phyloP scores from a whole-genome alignment of 2,329 filamentous ascomycete species.

The Colletotrichum magnum region DNA sequence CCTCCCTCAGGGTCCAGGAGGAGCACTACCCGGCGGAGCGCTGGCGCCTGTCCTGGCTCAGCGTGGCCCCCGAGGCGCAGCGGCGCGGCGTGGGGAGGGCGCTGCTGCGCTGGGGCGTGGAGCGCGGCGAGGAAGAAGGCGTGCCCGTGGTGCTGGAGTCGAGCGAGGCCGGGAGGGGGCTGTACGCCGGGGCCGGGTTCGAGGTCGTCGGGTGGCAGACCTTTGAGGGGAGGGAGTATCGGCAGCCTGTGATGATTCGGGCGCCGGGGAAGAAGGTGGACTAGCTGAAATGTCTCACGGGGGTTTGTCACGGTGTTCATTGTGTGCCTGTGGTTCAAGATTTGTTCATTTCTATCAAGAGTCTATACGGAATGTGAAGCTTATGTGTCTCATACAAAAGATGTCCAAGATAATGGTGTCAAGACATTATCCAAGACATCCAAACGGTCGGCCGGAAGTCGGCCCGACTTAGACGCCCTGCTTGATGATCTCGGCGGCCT shows the following conservation, averaged over 20 bases:
- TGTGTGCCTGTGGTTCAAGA: no score
- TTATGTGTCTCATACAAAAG: no score
- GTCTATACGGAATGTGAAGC: no score
- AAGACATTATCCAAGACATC: no score
- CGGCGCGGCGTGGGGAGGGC: neutral
- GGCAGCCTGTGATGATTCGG: slow-evolving; percentile 14
- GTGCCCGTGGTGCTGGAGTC: slow-evolving; percentile 5
- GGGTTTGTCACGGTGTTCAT: no score
- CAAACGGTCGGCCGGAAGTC: no score
- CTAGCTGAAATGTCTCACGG: neutral
- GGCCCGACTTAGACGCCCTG: neutral
- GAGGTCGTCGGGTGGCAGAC: neutral
- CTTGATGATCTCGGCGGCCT: slow-evolving; percentile 28
- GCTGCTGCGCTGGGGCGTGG: slow-evolving; percentile 5
- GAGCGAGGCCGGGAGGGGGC: neutral
- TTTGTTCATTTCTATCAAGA: neutral
- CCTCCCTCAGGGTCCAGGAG: neutral
- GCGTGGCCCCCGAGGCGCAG: slow-evolving; percentile 1
- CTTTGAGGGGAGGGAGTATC: neutral
- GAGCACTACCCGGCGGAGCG: slow-evolving; percentile 12
- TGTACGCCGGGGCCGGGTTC: neutral
- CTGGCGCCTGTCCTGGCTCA: slow-evolving; percentile 17
- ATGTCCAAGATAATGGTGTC: no score
- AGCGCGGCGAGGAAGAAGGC: slow-evolving; percentile 16
- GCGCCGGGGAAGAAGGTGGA: neutral